Evolutionary conservation across 2,329 filamentous ascomycete genomes (phyloP), one percentile per base, ranked within the genome.

Genomic region (Colletotrichum magnum): DNA sequence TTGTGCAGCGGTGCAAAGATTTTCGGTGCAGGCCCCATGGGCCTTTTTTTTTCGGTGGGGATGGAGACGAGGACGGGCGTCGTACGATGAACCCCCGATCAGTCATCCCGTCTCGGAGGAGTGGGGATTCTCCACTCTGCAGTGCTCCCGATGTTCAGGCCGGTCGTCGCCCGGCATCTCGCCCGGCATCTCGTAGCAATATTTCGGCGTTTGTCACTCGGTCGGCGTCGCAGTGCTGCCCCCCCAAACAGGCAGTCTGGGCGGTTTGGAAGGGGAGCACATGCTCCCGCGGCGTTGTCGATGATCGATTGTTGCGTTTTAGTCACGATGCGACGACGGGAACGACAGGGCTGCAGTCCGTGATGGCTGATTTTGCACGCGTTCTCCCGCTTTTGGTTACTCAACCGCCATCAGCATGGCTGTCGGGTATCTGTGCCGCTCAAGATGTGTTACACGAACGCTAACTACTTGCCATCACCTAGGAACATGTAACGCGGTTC

Each of bases 71-170:
- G 47, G 47, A 12, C 18, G 47, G n/a, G 32, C 32, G 65, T 68
- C 60, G 47, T 68, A 58, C 53, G 65, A 68, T 59, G 21, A 43
- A 16, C 16, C 21, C 60, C 60, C 65, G 53, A 68, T 68, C 65
- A 68, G 65, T 59, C 65, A 68, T 41, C 66, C 54, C 66, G 54
- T 50, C 65, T 65, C 65, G 61, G 65, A 65, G 65, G 41, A 65
- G 61, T 64, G 61, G 61, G 7, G 39, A 26, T 24, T 2, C 10
- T 24, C 66, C 66, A 59, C 62, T 36, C 13, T 59, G 48, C n/a
- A 9, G 47, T 59, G 41, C 21, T 43, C 28, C 56, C 54, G 61
- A 43, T 28, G n/a, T 28, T 24, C 36, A 54, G 41, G 41, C 66
- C 66, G 61, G 54, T 50, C 39, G 21, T 54, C 47, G 32, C 54